Base-by-base conservation (phyloP, 352 stramenopile genomes). In the Phytophthora rubi region DNA sequence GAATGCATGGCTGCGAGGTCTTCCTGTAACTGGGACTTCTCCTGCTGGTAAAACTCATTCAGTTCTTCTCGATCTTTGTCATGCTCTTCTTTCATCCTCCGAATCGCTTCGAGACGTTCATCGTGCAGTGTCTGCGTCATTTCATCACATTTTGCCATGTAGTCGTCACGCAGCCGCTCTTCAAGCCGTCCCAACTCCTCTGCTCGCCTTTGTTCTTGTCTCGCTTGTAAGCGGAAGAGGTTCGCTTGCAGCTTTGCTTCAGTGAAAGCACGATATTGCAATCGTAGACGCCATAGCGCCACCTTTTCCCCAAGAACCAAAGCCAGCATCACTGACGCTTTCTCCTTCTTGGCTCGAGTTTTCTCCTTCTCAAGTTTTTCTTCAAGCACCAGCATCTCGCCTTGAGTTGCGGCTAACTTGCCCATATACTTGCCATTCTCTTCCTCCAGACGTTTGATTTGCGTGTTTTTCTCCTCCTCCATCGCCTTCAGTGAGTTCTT, bases 381-480 rank as follows among this genome's bases (percentile, higher is more conserved):
- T 64, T 89, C 79, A 0, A 88, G 55, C 1, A 91, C 78, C 1
- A 91, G 54, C 45, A 87, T 73, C 8, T 92, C 82, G 4, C 79
- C 82, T 71, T 92, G 82, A 2, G 80, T 67, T 12, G 76, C 73
- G 2, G 85, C 85, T 28, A 92, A 56, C 48, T 90, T 88, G 15
- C 71, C 47, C 70, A 92, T 79, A 42, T 85, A 89, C 51, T 77
- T 48, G 0, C 62, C 35, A 8, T 82, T 82, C 21, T 91, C 85
- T 6, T 78, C 79, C 12, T 91, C 79, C 0, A 91, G 64, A 5
- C 78, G 79, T 51, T 77, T 62, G 23, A 92, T 86, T 0, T 77
- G 71, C 21, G 68, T 33, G 23, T 79, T 83, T 57, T 92, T 92
- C 33, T 93, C 83, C n/a, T 86, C 73, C 55, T 92, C 87, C 70